Evolutionary conservation across 2,329 filamentous ascomycete species (phyloP).

Genomic region (Rhinocladiella similis): DNA sequence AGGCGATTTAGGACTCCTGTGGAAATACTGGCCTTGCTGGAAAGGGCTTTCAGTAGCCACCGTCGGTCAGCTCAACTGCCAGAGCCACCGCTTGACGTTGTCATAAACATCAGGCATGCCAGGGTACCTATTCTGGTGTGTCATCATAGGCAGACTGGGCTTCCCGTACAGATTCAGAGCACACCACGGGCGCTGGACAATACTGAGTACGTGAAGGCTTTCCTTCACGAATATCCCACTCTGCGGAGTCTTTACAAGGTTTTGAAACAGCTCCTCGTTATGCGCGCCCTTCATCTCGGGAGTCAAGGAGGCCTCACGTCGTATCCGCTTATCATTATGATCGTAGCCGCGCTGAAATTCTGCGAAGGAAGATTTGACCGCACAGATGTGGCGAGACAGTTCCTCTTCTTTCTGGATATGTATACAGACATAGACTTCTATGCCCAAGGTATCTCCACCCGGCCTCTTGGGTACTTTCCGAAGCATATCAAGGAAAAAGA

Average conservation of each 20-base stretch:
- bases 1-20: constrained; percentile 5
- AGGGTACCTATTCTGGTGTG: constrained; percentile 36
- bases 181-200: constrained; percentile 42
- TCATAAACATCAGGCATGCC: constrained; percentile 22
- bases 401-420: constrained; percentile 53
- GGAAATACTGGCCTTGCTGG: constrained; percentile 9
- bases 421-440: constrained; percentile 50
- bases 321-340: constrained; percentile 58
- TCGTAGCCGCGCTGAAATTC: constrained; percentile 55
- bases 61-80: constrained; percentile 4
- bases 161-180: constrained; percentile 55
- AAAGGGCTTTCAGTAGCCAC: constrained; percentile 9
- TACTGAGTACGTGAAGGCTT: constrained; percentile 46
- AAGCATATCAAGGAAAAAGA: constrained; percentile 32
- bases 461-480: constrained; percentile 47
- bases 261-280: constrained; percentile 52
- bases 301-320: constrained; percentile 52
- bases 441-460: constrained; percentile 50
- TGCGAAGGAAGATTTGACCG: constrained; percentile 36
- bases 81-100: constrained; percentile 11
- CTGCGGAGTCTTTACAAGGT: constrained; percentile 52
- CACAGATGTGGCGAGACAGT: constrained; percentile 39
- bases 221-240: constrained; percentile 50
- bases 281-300: constrained; percentile 51
- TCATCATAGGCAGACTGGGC: constrained; percentile 48